A percentile compares a stretch with the other conserved stretches of the same genome.
Conservation (phyloP, 2,329 filamentous ascomycete species). For the Fonsecaea multimorphosa region DNA sequence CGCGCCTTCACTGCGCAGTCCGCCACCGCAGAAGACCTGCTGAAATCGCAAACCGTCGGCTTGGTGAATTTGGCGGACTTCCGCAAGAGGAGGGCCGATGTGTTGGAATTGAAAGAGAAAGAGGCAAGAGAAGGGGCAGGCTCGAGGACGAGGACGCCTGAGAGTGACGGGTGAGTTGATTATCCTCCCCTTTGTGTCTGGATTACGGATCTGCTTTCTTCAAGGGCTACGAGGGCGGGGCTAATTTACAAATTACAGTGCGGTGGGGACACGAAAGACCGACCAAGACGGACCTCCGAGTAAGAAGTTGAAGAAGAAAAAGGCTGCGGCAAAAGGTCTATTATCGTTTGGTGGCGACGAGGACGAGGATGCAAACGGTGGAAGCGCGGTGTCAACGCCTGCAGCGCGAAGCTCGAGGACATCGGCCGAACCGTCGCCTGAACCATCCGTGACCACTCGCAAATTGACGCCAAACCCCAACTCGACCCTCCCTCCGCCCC, state of each 20-base stretch:
- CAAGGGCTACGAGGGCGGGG: slow-evolving; percentile 27
- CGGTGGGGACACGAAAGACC: slow-evolving; percentile 53
- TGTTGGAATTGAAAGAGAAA: slow-evolving; percentile 87
- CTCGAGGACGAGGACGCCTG: slow-evolving; percentile 51
- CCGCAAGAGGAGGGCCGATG: slow-evolving; percentile 91
- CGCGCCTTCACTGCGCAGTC: slow-evolving; percentile 74
- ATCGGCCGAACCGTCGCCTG: slow-evolving; percentile 29
- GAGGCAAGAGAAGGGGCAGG: slow-evolving; percentile 70
- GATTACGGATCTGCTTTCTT: not conserved
- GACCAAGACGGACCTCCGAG: slow-evolving; percentile 44
- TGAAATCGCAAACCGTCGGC: slow-evolving; percentile 87
- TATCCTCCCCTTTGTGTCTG: not conserved
- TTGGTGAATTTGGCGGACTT: slow-evolving; percentile 92
- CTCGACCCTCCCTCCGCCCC: slow-evolving; percentile 63
- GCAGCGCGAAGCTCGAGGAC: slow-evolving; percentile 21
- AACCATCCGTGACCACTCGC: slow-evolving; percentile 29
- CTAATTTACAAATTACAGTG: slow-evolving; percentile 66
- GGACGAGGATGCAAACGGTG: slow-evolving; percentile 58
- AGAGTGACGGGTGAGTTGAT: slow-evolving; percentile 64
- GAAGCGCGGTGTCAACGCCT: slow-evolving; percentile 43
- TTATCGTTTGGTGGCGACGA: slow-evolving; percentile 72
- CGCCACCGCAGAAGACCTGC: slow-evolving; percentile 76
- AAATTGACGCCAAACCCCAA: slow-evolving; percentile 54
- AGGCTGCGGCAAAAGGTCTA: slow-evolving; percentile 66
- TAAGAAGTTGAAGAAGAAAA: slow-evolving; percentile 61